A percentile compares a stretch with the other conserved stretches of the same genome.
Conservation (phyloP, 2,329 filamentous ascomycete genomes). For the Epichloe glyceriae region DNA sequence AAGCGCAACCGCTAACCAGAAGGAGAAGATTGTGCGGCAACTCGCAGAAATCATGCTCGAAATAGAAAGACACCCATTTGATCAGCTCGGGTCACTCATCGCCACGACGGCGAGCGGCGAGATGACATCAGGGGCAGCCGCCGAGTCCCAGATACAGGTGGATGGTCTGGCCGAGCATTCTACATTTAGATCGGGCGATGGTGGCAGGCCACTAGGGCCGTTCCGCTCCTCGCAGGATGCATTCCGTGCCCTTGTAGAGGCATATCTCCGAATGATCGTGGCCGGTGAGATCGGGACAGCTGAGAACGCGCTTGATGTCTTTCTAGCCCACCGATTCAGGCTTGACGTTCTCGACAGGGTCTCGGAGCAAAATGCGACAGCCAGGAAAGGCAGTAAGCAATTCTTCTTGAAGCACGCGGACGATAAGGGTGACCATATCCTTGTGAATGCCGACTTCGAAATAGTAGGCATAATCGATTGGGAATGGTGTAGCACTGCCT, state of each 20-base stretch:
- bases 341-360: not conserved
- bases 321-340: not conserved
- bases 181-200: not conserved
- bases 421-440: too few relatives aligned
- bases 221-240: constrained; percentile 14
- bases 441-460: too few relatives aligned
- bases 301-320: not conserved
- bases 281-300: not conserved
- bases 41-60: constrained; percentile 19
- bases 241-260: constrained; percentile 7
- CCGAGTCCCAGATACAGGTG: not conserved
- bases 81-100: constrained; percentile 14
- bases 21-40: constrained; percentile 19
- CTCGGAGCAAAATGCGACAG: too few relatives aligned
- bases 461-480: constrained; percentile 4
- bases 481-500: constrained; percentile 12
- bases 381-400: too few relatives aligned
- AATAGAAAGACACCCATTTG: constrained; percentile 19
- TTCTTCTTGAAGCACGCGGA: too few relatives aligned
- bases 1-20: constrained; percentile 13
- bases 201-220: constrained; percentile 9
- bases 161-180: not conserved
- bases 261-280: constrained; percentile 14
- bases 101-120: not conserved
- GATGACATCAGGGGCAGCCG: not conserved